Evolutionary conservation across 306 rosid genomes (phyloP), one percentile per base, ranked within the genome.

Genomic region (Casuarina glauca): DNA sequence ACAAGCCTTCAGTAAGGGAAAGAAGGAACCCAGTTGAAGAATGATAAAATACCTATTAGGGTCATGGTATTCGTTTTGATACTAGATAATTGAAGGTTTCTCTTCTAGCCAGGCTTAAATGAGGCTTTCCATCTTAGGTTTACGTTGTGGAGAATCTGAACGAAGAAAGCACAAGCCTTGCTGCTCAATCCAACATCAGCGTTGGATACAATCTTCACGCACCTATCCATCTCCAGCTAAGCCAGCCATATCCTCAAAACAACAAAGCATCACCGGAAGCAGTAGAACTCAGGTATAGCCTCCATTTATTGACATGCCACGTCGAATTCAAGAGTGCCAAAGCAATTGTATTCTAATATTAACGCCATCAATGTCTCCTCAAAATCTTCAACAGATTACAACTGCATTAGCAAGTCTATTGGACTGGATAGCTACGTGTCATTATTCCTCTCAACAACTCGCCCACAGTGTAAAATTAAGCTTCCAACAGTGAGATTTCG

Each of bases 231-330:
- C 82, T 84, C 38, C 86, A 84, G 82, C 80, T 80, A 60, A 26
- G 32, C 32, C 32, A 26, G 32, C 32, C 32, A 26, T 26, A 26
- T 26, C 32, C 32, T 26, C 32, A 26, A 26, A 26, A 26, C 32
- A 26, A 26, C 32, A 0, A 26, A 26, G 32, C 32, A 26, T 26
- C 32, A 26, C 32, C 32, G 32, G 32, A 26, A 26, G 32, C 32
- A 26, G 32, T 26, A 26, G 32, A 26, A 26, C 75, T 82, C 45
- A 84, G 90, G 90, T 86, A 88, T 69, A 70, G 54, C 73, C 79
- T 71, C 46, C 46, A 51, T 38, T 35, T 20, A 11, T 45, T 69
- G 38, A 44, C 73, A 13, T 69, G 35, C 50, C 9, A n/a, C 9
- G 10, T 20, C 43, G 15, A 44, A 68, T 68, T 67, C 19, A 44